These are phyloP conservation scores for Neurospora terricola DNA, from an alignment of 495 filamentous ascomycete genomes.

Conservation along the genomic window DNA sequence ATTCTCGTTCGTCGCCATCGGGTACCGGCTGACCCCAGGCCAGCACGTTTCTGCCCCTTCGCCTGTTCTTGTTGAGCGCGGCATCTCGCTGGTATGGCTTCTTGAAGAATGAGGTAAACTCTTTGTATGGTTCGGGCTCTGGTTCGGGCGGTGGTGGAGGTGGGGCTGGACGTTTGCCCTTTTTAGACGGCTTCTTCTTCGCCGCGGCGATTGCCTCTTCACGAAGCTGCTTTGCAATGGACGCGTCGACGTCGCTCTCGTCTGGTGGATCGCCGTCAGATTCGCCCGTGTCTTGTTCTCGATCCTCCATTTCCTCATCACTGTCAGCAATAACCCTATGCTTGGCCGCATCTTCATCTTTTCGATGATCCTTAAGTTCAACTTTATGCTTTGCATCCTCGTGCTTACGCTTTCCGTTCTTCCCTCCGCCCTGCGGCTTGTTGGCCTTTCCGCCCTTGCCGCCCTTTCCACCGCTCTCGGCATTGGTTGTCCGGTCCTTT, in stretches of 20 bases:
- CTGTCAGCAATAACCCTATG: constrained; percentile 7
- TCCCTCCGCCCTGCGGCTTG: constrained; percentile 8
- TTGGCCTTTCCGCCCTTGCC: constrained; percentile 20
- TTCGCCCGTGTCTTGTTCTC: constrained; percentile 8
- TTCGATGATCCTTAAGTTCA: constrained; percentile 12
- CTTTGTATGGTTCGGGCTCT: constrained; percentile 32
- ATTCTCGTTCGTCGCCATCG: constrained; percentile 57
- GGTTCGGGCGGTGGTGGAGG: constrained; percentile 4
- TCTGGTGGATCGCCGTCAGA: constrained; percentile 19
- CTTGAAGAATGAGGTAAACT: constrained; percentile 77
- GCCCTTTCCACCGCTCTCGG: constrained; percentile 33
- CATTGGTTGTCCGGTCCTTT: constrained; percentile 48
- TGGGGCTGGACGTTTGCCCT: not conserved
- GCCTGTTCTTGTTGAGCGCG: constrained; percentile 54
- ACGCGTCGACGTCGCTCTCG: constrained; percentile 60
- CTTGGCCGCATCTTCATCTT: constrained; percentile 18
- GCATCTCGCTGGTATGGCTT: constrained; percentile 67
- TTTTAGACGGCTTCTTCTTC: constrained; percentile 8
- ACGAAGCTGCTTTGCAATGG: constrained; percentile 61
- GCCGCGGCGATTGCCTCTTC: constrained; percentile 51
- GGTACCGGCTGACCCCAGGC: constrained; percentile 81
- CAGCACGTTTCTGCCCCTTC: constrained; percentile 42
- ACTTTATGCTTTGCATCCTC: constrained; percentile 13
- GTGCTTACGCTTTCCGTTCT: constrained; percentile 20
- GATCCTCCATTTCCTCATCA: constrained; percentile 14